Conservation (phyloP, 139 green algal genomes). For the Chlorella sp. region DNA sequence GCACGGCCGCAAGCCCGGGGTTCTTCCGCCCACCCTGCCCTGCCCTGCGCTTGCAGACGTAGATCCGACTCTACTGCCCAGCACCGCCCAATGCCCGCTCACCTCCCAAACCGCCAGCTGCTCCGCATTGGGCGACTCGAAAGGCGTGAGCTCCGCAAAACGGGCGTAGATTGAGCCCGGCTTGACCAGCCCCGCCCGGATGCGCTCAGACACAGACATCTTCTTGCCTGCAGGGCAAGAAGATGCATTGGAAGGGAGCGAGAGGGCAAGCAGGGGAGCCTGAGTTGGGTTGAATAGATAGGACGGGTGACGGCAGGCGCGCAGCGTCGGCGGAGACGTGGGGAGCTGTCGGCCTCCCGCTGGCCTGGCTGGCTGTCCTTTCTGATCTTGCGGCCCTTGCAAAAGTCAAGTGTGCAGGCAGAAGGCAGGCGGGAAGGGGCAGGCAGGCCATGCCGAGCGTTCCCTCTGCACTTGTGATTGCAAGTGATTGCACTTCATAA, state of each 20-base stretch:
- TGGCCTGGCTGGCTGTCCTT: not conserved
- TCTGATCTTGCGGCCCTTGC: not conserved
- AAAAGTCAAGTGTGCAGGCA: not conserved
- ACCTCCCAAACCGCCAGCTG: constrained; percentile 20
- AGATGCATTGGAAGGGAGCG: not conserved
- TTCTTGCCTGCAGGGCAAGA: not conserved
- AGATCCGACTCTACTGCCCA: not conserved
- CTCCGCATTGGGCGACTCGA: not conserved
- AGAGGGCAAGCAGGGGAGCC: not conserved
- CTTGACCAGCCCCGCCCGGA: constrained; percentile 24
- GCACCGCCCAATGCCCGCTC: not conserved
- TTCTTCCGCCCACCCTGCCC: not conserved
- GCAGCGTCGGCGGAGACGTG: not conserved
- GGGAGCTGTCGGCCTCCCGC: too few relatives aligned
- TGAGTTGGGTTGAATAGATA: not conserved
- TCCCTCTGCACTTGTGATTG: too few relatives aligned
- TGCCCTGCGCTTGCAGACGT: not conserved
- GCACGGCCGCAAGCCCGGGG: not conserved
- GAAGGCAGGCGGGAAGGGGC: not conserved
- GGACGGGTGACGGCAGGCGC: too few relatives aligned
- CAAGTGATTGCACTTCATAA: too few relatives aligned
- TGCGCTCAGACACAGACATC: constrained; percentile 25
- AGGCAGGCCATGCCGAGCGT: too few relatives aligned
- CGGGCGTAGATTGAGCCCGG: constrained; percentile 19
- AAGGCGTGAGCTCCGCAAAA: constrained; percentile 23